These are phyloP conservation scores for Flaveria trinervia DNA, from an alignment of 129 eudicot genomes.

Conservation along the genomic window DNA sequence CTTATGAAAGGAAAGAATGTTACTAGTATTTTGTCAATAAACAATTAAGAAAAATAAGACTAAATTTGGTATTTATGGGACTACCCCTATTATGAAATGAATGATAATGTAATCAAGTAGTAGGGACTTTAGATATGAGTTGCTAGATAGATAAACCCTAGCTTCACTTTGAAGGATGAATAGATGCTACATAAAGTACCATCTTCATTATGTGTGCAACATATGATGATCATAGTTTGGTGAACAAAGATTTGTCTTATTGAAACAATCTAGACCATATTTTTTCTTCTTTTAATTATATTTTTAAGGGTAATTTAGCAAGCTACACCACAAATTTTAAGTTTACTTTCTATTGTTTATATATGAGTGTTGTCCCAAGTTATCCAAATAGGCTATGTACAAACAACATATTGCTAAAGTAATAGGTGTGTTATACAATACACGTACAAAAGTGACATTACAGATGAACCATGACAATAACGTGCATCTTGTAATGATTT, in stretches of 20 bases:
- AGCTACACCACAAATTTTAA: background rate
- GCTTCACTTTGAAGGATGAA: conserved; percentile 45
- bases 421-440: too few species aligned
- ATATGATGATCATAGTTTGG: conserved; percentile 37
- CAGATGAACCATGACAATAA: background rate
- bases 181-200: conserved; percentile 40
- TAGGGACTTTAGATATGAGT: conserved; percentile 35
- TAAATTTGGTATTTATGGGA: conserved; percentile 8
- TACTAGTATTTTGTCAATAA: background rate
- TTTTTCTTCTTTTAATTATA: background rate
- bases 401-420: background rate
- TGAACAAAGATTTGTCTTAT: conserved; percentile 35
- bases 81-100: conserved; percentile 22
- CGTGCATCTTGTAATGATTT: background rate
- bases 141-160: conserved; percentile 33
- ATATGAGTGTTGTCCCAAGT: background rate
- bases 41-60: conserved; percentile 4
- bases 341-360: background rate
- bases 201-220: conserved; percentile 35
- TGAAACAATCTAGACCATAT: conserved; percentile 16
- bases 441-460: too few species aligned
- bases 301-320: background rate
- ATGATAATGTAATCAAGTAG: conserved; percentile 46
- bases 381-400: background rate
- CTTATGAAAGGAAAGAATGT: background rate